Base-by-base conservation (phyloP, 2,329 filamentous ascomycete species). In the Fusarium stilboides region DNA sequence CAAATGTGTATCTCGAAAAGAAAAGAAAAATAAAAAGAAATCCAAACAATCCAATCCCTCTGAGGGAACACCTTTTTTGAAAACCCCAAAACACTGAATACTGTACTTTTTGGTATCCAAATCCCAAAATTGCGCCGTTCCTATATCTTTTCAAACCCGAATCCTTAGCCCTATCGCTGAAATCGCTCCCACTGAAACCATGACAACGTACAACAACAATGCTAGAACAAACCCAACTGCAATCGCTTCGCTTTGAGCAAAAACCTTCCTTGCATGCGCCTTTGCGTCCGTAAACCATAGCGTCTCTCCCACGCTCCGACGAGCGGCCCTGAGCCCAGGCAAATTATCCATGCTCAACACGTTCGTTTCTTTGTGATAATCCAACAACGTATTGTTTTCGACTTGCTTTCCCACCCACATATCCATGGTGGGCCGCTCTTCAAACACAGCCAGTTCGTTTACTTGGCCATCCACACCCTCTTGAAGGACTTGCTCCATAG, bases 351-450 rank as follows among this genome's bases (percentile, higher is more conserved):
- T 80, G 75, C 86, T 89, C 46, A 74, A 68, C 4, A 80, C 72
- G 71, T 92, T 92, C 70, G 84, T 86, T 65, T 82, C 75, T 22
- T 80, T 81, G 73, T 88, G 88, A 71, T 91, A 92, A n/a, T 80
- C 78, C 10, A 80, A 78, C 68, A 89, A 75, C 37, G 81, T 79
- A 54, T 86, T 85, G 61, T 81, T 82, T 46, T 85, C 82, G 3
- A 84, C 80, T 71, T 80, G 82, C 68, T 84, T 85, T 37, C 75
- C 73, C 2, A 83, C 82, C 82, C 83, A 89, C 54, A 82, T 78
- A 22, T 85, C 84, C 61, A 91, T 76, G 0, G 86, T 90, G 15
- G 85, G 82, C 6, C 89, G 84, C 62, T 88, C 84, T 61, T 85
- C 80, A 61, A 88, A 86, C 40, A 83, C 81, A 51, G 76, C 72